Base-by-base conservation (phyloP, 768 basidiomycete species). In the Lyophyllum semitale region DNA sequence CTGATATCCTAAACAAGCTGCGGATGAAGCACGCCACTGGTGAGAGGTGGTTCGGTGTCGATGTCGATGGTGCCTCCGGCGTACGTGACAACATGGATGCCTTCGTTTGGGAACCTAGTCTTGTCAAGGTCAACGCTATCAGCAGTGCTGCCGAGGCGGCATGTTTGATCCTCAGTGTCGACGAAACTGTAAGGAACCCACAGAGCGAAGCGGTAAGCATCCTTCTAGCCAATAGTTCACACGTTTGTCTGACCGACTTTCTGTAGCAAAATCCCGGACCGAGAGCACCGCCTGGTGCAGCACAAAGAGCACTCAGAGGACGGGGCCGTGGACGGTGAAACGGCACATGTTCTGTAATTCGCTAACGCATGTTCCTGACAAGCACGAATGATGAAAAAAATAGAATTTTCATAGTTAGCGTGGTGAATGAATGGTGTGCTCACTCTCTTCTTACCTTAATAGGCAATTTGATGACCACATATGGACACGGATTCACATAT, bases 101-200 rank as follows among this genome's bases (percentile, higher is more conserved):
- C 42, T 99, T 98, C 66, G 96, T 99, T 8, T 98, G 97, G 96
- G 97, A 98, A 68, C 96, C 97, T 15, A 89, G 89, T 59, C 78
- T 98, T 55, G 92, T 98, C 65, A 99, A 98, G 76, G 74, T 87
- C 43, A 99, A 99, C 66, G 97, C 97, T 22, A 87, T 99, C 66
- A 89, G 86, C 70, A 96, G 95, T 66, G 97, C 97, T 5, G 81
- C 92, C 9, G 97, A 99, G 73, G 97, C 97, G 9, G 96, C 97
- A 11, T 98, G 92, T 72, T 71, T 99, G 69, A 93, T 98, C 63
- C 75, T 99, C 54, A 95, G 92, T 60, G 92, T 99, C 3, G 97
- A 99, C 66, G 97, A 99, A 78, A 99, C 97, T 5, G 95, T 98
- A 26, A 81, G 91, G 59, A 96, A 94, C 68, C 96, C 96, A 2